Evolutionary conservation across 306 rosid genomes (phyloP), one percentile per base, ranked within the genome.

Genomic region (Rosa multiflora): DNA sequence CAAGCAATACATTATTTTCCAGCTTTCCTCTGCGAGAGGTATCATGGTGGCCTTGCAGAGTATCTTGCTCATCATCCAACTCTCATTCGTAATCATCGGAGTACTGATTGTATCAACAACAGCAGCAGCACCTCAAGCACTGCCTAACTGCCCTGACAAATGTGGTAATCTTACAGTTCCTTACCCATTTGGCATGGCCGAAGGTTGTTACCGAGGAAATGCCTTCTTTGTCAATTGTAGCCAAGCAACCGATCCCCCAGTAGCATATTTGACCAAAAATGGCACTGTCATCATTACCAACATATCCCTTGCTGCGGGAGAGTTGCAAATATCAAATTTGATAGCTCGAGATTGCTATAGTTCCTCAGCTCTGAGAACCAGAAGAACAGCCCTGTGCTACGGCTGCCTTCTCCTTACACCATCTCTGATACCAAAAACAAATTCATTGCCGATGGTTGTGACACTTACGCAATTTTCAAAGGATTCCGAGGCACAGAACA

Each of bases 381-480:
- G 35, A 32, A 32, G 35, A 32, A 32, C 35, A 32, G 35, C 2
- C 35, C 35, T 32, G 35, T 32, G 35, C 35, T 32, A 32, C 35
- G 35, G 35, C 35, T 32, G 35, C 35, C 35, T 32, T 32, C 35
- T 32, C 35, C 29, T 32, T 32, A 1, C 35, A 32, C 35, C 35
- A 32, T 32, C 46, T 42, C 46, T 42, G 9, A 42, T 6, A 4
- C 77, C 29, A 71, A 12, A 18, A 79, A 72, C 77, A n/a, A 47
- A 14, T 72, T 79, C 66, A 15, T 43, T 0, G 77, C 42, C 42
- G 10, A 71, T 21, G 82, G 82, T 15, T 79, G 82, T 5, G 72
- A 79, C 12, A 59, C 82, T 20, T 46, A 46, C 4, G 77, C 82
- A 8, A 44, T 26, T 10, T 67, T 78, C 20, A 12, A 6, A 14